These are phyloP conservation scores for Malus sylvestris DNA, from an alignment of 306 rosid species.

Conservation along the genomic window DNA sequence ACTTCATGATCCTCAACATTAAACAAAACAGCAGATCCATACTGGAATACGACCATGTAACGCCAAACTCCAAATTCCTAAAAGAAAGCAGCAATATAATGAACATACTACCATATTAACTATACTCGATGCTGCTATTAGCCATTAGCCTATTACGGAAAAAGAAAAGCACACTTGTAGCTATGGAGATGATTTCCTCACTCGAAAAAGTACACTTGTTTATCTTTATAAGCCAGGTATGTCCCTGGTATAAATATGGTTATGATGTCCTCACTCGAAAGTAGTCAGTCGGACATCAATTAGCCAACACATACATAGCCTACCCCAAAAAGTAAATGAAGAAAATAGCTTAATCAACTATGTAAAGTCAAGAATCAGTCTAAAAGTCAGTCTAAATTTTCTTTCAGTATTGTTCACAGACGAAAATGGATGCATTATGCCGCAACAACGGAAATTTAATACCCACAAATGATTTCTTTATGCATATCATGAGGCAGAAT, in stretches of 20 bases:
- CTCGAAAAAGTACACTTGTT: neutral
- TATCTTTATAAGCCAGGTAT: neutral
- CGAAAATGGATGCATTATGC: constrained; percentile 1
- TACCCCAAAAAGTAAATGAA: neutral
- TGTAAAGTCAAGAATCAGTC: neutral
- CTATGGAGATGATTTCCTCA: neutral
- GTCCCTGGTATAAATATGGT: neutral
- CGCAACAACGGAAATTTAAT: neutral
- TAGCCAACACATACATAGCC: neutral
- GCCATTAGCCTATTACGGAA: neutral
- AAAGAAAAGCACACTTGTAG: neutral
- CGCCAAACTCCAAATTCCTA: constrained; percentile 47
- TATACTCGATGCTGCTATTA: neutral
- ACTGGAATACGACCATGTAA: constrained; percentile 81
- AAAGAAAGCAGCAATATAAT: constrained; percentile 8
- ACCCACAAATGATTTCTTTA: neutral
- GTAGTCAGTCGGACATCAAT: neutral
- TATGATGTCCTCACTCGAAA: neutral
- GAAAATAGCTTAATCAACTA: neutral
- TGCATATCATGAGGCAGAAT: neutral
- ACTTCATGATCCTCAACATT: constrained; percentile 88
- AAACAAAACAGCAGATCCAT: constrained; percentile 90
- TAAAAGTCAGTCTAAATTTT: neutral
- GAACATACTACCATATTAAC: constrained; percentile 4
- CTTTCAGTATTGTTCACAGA: neutral